A percentile compares a stretch with the other conserved stretches of the same genome.
These are phyloP conservation scores for Beauveria pseudobassiana DNA, from an alignment of 2,329 filamentous ascomycete genomes.

Conservation along the genomic window DNA sequence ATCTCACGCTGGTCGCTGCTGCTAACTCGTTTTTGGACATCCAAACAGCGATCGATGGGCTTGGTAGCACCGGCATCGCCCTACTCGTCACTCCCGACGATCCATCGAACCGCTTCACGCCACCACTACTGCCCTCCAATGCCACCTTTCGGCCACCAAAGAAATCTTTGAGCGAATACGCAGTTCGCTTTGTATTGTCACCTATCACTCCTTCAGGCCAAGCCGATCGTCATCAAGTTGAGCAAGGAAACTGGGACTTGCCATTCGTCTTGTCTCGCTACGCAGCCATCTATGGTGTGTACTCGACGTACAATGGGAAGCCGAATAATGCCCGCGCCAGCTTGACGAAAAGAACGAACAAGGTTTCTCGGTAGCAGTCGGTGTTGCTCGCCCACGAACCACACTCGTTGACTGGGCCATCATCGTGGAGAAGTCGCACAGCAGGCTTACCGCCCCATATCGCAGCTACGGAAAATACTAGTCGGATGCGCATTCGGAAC, in stretches of 20 bases:
- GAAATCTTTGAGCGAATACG: constrained; percentile 31
- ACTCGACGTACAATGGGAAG: constrained; percentile 38
- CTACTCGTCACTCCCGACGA: constrained; percentile 63
- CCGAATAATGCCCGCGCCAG: constrained; percentile 62
- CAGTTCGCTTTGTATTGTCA: constrained; percentile 55
- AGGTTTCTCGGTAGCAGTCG: constrained; percentile 63
- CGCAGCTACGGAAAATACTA: constrained; percentile 68
- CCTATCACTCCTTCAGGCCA: constrained; percentile 35
- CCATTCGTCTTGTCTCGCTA: constrained; percentile 56
- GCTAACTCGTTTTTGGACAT: constrained; percentile 57
- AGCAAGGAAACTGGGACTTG: constrained; percentile 32
- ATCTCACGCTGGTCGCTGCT: constrained; percentile 73
- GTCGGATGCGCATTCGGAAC: constrained; percentile 82
- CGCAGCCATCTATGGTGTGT: constrained; percentile 54
- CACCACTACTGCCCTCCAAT: constrained; percentile 38
- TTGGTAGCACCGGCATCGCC: constrained; percentile 62
- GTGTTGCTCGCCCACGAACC: constrained; percentile 64
- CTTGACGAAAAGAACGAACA: constrained; percentile 70
- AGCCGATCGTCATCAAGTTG: constrained; percentile 37
- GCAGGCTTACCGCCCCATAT: constrained; percentile 69
- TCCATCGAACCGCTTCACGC: constrained; percentile 56
- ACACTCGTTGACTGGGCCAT: constrained; percentile 74
- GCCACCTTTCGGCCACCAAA: constrained; percentile 32
- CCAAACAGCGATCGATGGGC: constrained; percentile 56
- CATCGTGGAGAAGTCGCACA: constrained; percentile 66